These are phyloP conservation scores for Cyathus striatus DNA, from an alignment of 768 basidiomycete species.

Conservation along the genomic window DNA sequence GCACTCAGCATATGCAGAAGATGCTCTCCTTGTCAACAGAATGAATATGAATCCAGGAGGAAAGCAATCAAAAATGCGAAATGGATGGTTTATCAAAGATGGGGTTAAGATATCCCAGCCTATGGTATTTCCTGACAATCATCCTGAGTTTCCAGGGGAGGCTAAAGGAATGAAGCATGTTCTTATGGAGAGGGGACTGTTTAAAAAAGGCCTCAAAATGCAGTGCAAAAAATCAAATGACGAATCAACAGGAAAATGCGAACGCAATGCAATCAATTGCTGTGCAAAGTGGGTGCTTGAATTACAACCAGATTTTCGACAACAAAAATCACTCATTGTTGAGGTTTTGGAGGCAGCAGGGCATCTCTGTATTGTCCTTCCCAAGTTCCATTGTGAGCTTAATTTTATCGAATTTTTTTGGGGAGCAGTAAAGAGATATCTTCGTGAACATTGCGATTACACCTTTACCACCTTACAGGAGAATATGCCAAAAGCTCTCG, in stretches of 20 bases:
- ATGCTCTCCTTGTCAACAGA: slow-evolving; percentile 25
- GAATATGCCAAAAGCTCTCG: slow-evolving; percentile 4
- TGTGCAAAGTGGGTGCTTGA: slow-evolving; percentile 14
- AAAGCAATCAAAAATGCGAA: slow-evolving; percentile 26
- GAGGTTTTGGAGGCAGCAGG: slow-evolving; percentile 15
- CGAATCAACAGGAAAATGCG: too few species aligned
- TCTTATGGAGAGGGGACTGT: slow-evolving; percentile 11
- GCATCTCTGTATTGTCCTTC: slow-evolving; percentile 14
- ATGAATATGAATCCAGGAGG: slow-evolving; percentile 35
- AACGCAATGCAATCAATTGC: slow-evolving; percentile 3
- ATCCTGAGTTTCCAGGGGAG: slow-evolving; percentile 19
- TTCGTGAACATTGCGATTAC: neutral
- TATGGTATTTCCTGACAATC: slow-evolving; percentile 29
- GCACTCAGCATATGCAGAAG: slow-evolving; percentile 27
- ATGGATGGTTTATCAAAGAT: slow-evolving; percentile 24
- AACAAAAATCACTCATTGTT: slow-evolving; percentile 14
- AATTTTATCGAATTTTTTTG: slow-evolving; percentile 6
- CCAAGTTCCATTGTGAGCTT: slow-evolving; percentile 12
- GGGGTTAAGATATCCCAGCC: slow-evolving; percentile 18
- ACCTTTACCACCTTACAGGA: neutral
- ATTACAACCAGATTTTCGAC: slow-evolving; percentile 13
- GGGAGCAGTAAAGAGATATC: neutral
- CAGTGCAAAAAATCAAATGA: too few species aligned
- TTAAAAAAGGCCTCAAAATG: slow-evolving; percentile 7
- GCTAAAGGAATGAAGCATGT: slow-evolving; percentile 17